These are phyloP conservation scores for Prosopis cineraria DNA, from an alignment of 306 rosid species.

Conservation along the genomic window DNA sequence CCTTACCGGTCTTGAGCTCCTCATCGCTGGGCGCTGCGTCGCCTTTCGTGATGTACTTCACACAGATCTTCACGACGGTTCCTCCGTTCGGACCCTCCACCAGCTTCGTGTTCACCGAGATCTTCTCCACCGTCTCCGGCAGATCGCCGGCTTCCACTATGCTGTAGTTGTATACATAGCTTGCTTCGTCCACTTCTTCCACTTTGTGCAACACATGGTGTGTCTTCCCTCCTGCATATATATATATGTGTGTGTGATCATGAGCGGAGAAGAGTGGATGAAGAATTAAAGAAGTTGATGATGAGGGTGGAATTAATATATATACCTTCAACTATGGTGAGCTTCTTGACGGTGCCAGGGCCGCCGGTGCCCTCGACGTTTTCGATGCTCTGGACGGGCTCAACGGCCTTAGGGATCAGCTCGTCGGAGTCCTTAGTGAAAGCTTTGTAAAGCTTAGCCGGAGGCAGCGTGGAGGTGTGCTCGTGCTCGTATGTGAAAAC, in stretches of 20 bases:
- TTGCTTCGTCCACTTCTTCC: slow-evolving; percentile 36
- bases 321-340: slow-evolving; percentile 31
- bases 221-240: slow-evolving; percentile 25
- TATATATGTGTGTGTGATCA: too few relatives aligned
- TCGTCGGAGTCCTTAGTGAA: slow-evolving; percentile 34
- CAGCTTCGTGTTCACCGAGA: slow-evolving; percentile 34
- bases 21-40: slow-evolving; percentile 32
- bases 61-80: slow-evolving; percentile 3
- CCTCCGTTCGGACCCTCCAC: slow-evolving; percentile 41
- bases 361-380: slow-evolving; percentile 48
- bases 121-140: slow-evolving; percentile 35
- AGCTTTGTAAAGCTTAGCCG: slow-evolving; percentile 50
- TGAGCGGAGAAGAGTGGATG: too few relatives aligned
- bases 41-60: slow-evolving; percentile 33
- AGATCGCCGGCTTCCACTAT: slow-evolving; percentile 38
- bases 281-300: too few relatives aligned
- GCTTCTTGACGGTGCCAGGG: slow-evolving; percentile 49
- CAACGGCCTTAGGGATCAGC: slow-evolving; percentile 42
- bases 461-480: slow-evolving; percentile 34
- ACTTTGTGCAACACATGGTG: slow-evolving; percentile 37
- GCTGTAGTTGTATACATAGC: slow-evolving; percentile 38
- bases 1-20: slow-evolving; percentile 35
- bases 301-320: too few relatives aligned
- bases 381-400: slow-evolving; percentile 29
- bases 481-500: slow-evolving; percentile 42